Evolutionary conservation across 2,329 filamentous ascomycete species (phyloP).

Genomic region (Acephala macrosclerotiorum): DNA sequence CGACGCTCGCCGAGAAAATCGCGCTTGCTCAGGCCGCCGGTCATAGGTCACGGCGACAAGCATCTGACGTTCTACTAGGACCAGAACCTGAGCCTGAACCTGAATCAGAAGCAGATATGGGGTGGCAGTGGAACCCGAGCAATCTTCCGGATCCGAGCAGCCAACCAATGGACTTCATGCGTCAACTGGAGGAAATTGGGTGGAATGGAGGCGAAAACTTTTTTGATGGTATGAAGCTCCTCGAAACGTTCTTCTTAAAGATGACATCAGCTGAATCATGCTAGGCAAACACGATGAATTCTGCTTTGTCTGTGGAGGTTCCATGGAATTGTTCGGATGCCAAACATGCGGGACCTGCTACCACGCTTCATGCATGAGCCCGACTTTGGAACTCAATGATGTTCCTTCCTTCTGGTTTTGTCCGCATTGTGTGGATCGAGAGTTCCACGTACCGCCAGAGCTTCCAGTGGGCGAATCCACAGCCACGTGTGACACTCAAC

Average conservation of each 20-base stretch:
- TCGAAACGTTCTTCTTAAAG: neutral
- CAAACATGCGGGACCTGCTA: slow-evolving; percentile 33
- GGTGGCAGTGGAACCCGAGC: neutral
- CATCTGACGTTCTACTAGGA: no score
- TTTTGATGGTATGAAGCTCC: slow-evolving; percentile 17
- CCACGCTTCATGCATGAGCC: slow-evolving; percentile 35
- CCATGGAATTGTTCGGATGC: slow-evolving; percentile 29
- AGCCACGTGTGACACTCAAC: slow-evolving; percentile 8
- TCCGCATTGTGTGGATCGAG: slow-evolving; percentile 32
- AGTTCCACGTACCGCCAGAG: slow-evolving; percentile 27
- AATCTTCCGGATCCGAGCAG: slow-evolving; percentile 1
- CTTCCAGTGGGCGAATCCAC: slow-evolving; percentile 15
- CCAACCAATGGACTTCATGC: slow-evolving; percentile 12
- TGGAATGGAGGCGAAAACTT: slow-evolving; percentile 24
- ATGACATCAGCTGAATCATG: neutral
- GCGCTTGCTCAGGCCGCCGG: neutral
- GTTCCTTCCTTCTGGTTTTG: slow-evolving; percentile 36
- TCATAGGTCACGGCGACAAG: neutral
- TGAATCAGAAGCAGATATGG: neutral
- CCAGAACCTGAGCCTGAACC: no score
- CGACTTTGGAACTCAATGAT: slow-evolving; percentile 20
- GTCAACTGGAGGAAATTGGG: slow-evolving; percentile 8
- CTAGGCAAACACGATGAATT: slow-evolving; percentile 32
- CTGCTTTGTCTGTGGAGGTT: slow-evolving; percentile 33
- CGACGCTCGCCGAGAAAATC: no score